Base-by-base conservation (phyloP, 1,284 basidiomycete genomes). In the Tausonia pullulans region DNA sequence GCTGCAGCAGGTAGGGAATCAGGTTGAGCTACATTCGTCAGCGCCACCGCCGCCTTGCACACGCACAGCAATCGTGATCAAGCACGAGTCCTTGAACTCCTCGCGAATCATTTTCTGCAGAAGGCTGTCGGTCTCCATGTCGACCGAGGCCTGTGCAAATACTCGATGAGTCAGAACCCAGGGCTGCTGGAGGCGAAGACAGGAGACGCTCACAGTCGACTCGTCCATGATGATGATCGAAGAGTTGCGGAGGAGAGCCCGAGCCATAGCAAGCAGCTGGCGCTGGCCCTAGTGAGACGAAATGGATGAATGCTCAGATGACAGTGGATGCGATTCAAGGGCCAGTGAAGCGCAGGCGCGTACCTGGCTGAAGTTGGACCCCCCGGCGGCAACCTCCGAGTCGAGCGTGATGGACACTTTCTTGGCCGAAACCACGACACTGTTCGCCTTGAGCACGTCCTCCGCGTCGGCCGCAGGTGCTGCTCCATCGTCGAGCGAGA, bases 21-120 rank as follows among this genome's bases (percentile, higher is more conserved):
- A 55, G 39, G 16, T 7, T 16, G 16, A 16, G 16, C 10, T 8
- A 55, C 10, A 55, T 10, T 8, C 14, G 16, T 9, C 8, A 49
- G 48, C 51, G 14, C 9, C 11, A 39, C 14, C 8, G 39, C 11
- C 78, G 79, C 67, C 74, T 78, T 11, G 75, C 79, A 7, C 74
- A 79, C 67, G 63, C n/a, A n/a, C n/a, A 0, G 90, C 90, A 68
- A 93, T 91, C 1, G 88, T 92, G 67, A 95, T 82, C 39, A 93
- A 83, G 49, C 90, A 86, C 0, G 86, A 82, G 4, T 81, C 79
- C 10, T 81, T 77, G 27, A 63, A 63, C 41, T 59, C 55, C 27
- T 66, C 60, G 45, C 64, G 60, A 11, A 66, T 62, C 44, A 57
- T 66, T 27, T 49, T 4, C 46, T 66, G 61, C 43, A 66, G 44